Evolutionary conservation across 1,284 basidiomycete species (phyloP).

Genomic region (Melampsora americana): DNA sequence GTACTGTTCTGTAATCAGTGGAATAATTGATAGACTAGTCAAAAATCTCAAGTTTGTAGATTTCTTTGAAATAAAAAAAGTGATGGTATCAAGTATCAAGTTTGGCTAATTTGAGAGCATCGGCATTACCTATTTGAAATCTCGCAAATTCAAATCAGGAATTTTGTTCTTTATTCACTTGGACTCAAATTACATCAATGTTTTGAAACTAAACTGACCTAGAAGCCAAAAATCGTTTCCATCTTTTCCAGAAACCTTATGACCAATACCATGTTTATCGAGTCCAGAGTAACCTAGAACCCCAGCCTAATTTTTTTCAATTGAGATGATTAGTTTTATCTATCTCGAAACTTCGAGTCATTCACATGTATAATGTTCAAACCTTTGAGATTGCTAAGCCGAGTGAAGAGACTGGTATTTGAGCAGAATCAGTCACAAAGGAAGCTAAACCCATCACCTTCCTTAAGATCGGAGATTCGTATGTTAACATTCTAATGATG

Average conservation of each 20-base stretch:
- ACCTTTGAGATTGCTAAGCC: slow-evolving; percentile 15
- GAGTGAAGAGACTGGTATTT: slow-evolving; percentile 15
- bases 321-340: background rate
- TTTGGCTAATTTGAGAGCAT: slow-evolving; percentile 14
- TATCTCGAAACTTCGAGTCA: too few species aligned
- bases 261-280: slow-evolving; percentile 7
- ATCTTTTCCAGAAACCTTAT: background rate
- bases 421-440: slow-evolving; percentile 10
- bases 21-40: too few species aligned
- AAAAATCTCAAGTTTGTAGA: too few species aligned
- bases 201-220: background rate
- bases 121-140: slow-evolving; percentile 9
- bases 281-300: slow-evolving; percentile 5
- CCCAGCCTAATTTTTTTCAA: background rate
- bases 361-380: background rate
- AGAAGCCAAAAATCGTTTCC: background rate
- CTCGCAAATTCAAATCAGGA: background rate
- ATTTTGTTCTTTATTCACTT: too few species aligned
- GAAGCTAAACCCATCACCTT: slow-evolving; percentile 10
- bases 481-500: background rate
- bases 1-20: too few species aligned
- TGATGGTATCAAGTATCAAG: background rate
- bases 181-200: background rate
- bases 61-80: background rate
- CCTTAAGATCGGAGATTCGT: background rate